Evolutionary conservation across 176 grass and related monocot species (phyloP).

Genomic region (Aegilops tauschii): DNA sequence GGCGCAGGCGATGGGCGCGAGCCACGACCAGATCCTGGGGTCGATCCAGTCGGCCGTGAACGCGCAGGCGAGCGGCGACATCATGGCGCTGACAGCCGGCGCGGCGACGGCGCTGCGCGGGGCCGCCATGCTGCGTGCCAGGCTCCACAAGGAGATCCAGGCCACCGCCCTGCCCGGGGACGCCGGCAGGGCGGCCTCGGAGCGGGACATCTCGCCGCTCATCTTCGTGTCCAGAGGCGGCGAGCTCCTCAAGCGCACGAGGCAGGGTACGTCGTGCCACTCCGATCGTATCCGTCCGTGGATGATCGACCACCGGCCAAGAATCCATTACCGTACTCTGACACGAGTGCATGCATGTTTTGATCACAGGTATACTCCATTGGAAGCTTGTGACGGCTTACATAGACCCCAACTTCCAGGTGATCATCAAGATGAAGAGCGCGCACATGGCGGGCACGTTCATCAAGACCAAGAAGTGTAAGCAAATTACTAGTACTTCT

Average conservation of each 20-base stretch:
- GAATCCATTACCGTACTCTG: no score
- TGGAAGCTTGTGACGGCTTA: constrained; percentile 86
- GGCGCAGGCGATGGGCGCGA: constrained; percentile 78
- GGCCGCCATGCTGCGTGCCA: constrained; percentile 71
- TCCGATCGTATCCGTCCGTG: no score
- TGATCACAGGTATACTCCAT: constrained; percentile 43
- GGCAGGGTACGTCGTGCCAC: constrained; percentile 46
- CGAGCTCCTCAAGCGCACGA: constrained; percentile 89
- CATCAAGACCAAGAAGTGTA: constrained; percentile 93
- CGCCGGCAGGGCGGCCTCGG: constrained; percentile 44
- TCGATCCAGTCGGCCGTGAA: constrained; percentile 84
- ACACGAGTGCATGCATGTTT: no score
- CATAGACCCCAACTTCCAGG: constrained; percentile 69
- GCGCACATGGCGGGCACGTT: constrained; percentile 89
- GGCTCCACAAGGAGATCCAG: constrained; percentile 84
- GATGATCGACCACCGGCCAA: no score
- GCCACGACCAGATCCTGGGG: constrained; percentile 74
- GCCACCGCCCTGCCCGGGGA: constrained; percentile 37
- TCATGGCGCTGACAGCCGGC: constrained; percentile 89
- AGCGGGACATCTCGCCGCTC: constrained; percentile 59
- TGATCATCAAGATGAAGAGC: constrained; percentile 85
- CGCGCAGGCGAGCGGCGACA: constrained; percentile 78
- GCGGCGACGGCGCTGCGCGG: constrained; percentile 88
- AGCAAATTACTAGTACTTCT: not conserved
- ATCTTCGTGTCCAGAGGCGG: constrained; percentile 73